Evolutionary conservation across 306 rosid genomes (phyloP).

Genomic region (Quercus parvula): DNA sequence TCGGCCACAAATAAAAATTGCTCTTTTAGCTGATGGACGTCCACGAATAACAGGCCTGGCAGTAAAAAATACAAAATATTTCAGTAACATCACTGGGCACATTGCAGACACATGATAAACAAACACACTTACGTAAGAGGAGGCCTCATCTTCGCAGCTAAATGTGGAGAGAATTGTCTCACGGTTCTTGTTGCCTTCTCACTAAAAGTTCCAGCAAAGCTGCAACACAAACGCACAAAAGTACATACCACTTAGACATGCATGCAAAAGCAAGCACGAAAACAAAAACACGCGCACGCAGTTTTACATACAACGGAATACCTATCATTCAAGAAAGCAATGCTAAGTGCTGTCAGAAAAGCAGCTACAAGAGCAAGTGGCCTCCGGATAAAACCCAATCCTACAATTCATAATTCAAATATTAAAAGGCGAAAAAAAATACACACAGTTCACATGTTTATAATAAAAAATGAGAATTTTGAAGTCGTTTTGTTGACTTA

Average conservation of each 20-base stretch:
- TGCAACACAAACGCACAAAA: constrained; percentile 26
- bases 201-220: constrained; percentile 97
- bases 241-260: not conserved
- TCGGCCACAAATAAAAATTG: constrained; percentile 81
- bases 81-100: constrained; percentile 7
- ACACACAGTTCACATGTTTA: not conserved
- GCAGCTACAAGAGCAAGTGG: constrained; percentile 85
- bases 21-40: constrained; percentile 90
- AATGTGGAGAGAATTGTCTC: constrained; percentile 88
- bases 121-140: constrained; percentile 79
- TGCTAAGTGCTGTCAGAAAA: constrained; percentile 73
- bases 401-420: constrained; percentile 42
- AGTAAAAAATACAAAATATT: constrained; percentile 22
- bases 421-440: not conserved
- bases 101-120: constrained; percentile 7
- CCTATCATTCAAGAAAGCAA: constrained; percentile 98
- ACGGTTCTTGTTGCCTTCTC: constrained; percentile 89
- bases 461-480: not conserved
- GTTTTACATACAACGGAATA: constrained; percentile 10
- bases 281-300: not conserved
- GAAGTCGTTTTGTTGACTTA: constrained; percentile 35
- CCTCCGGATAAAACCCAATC: constrained; percentile 81
- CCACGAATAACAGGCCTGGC: constrained; percentile 99
- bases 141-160: constrained; percentile 98
- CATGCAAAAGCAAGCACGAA: not conserved